Percentiles rank a stretch among this genome's conserved stretches.
Conservation (phyloP, 495 filamentous ascomycete species). For the Physcia stellaris region DNA sequence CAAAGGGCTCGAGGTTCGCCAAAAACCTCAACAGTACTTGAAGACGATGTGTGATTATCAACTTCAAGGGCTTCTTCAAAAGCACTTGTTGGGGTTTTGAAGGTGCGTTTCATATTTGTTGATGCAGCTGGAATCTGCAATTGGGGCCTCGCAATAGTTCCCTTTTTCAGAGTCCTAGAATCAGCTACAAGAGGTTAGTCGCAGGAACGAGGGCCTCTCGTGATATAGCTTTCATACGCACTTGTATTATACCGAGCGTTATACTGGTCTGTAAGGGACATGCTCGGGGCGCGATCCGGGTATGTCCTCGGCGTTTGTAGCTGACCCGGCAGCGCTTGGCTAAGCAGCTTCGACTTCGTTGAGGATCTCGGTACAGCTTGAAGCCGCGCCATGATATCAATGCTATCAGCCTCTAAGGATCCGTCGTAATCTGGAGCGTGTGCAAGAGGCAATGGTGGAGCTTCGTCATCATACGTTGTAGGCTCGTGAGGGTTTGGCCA, state of each 20-base stretch:
- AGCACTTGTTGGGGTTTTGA: too few relatives aligned
- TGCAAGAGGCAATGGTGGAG: too few relatives aligned
- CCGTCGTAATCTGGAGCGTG: too few relatives aligned
- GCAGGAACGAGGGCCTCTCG: too few relatives aligned
- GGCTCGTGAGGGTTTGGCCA: too few relatives aligned
- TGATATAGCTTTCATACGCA: too few relatives aligned
- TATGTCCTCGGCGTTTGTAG: slow-evolving; percentile 12
- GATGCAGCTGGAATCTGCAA: slow-evolving; percentile 14
- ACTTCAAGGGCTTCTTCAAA: too few relatives aligned
- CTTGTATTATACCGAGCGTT: slow-evolving; percentile 14
- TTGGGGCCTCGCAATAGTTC: slow-evolving; percentile 13
- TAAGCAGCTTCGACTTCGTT: slow-evolving; percentile 35
- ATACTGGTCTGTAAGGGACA: slow-evolving; percentile 20
- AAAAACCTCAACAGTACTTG: slow-evolving; percentile 33
- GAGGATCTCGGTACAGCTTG: slow-evolving; percentile 37
- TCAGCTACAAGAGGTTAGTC: background rate
- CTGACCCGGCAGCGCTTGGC: slow-evolving; percentile 17
- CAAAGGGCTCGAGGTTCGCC: slow-evolving; percentile 41
- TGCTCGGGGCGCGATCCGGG: background rate
- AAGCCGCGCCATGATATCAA: slow-evolving; percentile 42
- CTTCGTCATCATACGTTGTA: too few relatives aligned
- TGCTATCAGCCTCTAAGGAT: too few relatives aligned
- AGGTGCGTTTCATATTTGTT: slow-evolving; percentile 12
- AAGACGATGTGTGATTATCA: slow-evolving; percentile 26
- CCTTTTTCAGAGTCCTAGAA: slow-evolving; percentile 1